phyloP scores from a whole-genome alignment of 2,329 filamentous ascomycete genomes.

The Leptographium radiaticola region DNA sequence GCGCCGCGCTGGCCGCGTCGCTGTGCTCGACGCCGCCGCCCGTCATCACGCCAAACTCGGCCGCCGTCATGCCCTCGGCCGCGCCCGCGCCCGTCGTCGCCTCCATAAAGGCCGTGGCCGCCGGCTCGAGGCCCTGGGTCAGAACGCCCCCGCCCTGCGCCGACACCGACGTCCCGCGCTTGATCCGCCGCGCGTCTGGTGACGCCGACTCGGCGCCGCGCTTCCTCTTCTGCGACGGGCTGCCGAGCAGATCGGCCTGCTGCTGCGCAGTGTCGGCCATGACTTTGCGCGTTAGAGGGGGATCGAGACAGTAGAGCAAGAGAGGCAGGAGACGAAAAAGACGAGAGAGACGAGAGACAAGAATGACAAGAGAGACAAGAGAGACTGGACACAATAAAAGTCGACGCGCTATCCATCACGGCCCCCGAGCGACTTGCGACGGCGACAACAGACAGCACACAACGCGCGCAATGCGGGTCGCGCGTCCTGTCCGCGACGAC shows the following conservation, averaged over 20 bases:
- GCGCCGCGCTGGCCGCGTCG: slow-evolving; percentile 35
- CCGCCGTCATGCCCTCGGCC: slow-evolving; percentile 25
- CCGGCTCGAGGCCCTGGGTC: slow-evolving; percentile 18
- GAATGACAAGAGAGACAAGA: no score
- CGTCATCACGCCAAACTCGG: slow-evolving; percentile 43
- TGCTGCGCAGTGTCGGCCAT: slow-evolving; percentile 38
- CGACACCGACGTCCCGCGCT: slow-evolving; percentile 33
- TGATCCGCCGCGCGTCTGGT: slow-evolving; percentile 35
- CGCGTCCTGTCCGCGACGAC: no score
- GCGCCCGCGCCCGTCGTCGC: slow-evolving; percentile 28
- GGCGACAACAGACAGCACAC: no score
- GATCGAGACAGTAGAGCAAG: not conserved
- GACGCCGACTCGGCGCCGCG: slow-evolving; percentile 34
- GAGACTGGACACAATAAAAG: no score
- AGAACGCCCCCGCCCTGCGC: slow-evolving; percentile 19
- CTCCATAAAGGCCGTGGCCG: slow-evolving; percentile 40
- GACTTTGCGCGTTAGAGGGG: not conserved
- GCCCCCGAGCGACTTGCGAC: no score
- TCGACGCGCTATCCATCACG: not conserved
- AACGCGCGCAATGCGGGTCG: no score
- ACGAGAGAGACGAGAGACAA: no score
- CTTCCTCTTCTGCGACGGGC: slow-evolving; percentile 42
- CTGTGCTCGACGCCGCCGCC: slow-evolving; percentile 35
- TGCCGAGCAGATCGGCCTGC: slow-evolving; percentile 32
- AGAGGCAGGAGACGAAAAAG: no score